Conservation (phyloP, 148 eudicot genomes). For the Chenopodium berlandieri region DNA sequence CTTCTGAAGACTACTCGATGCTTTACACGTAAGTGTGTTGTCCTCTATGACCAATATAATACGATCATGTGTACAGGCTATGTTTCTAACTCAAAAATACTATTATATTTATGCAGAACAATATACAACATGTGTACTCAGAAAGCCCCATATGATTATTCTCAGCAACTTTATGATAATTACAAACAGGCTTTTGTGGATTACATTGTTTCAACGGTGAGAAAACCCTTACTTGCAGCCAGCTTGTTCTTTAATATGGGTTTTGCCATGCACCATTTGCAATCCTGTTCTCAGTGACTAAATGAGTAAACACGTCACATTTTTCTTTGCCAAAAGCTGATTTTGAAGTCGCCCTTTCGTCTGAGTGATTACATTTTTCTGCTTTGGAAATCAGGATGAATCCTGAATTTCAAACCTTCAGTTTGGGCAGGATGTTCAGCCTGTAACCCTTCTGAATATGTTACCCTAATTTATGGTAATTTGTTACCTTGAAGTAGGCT, state of each 20-base stretch:
- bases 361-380: not conserved
- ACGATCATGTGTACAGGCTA: not conserved
- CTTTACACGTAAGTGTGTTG: slow-evolving; percentile 37
- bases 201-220: slow-evolving; percentile 34
- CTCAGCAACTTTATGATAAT: slow-evolving; percentile 32
- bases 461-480: not conserved
- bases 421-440: not conserved
- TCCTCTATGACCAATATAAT: not conserved
- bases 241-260: not conserved
- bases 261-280: not conserved
- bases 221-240: slow-evolving; percentile 5
- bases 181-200: slow-evolving; percentile 33
- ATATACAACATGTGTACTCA: slow-evolving; percentile 49
- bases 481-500: not conserved
- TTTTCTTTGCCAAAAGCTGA: not conserved
- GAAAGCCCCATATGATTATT: slow-evolving; percentile 39
- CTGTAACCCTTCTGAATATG: not conserved
- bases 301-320: not conserved
- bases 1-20: slow-evolving; percentile 35
- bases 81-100: not conserved
- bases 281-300: not conserved
- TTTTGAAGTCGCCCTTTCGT: not conserved
- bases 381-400: not conserved
- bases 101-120: slow-evolving; percentile 25
- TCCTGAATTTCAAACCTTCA: too few relatives aligned